Percentiles rank a stretch among this genome's conserved stretches.
These are phyloP conservation scores for Hordeum pubiflorum DNA, from an alignment of 202 grass and related monocot genomes.

Conservation along the genomic window DNA sequence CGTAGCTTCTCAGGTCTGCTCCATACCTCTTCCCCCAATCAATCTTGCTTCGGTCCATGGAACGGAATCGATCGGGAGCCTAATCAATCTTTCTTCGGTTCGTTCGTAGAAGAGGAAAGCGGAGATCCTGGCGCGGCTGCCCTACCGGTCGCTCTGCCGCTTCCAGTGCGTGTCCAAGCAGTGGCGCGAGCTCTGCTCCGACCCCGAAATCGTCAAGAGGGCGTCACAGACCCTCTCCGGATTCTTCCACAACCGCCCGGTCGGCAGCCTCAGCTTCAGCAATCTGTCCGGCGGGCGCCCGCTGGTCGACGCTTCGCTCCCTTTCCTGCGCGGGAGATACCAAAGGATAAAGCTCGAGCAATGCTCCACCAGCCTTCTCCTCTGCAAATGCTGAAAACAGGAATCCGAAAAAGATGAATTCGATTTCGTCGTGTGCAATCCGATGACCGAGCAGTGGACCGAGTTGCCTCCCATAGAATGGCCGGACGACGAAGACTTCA, in stretches of 20 bases:
- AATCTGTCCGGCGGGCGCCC: not conserved
- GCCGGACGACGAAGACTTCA: not conserved
- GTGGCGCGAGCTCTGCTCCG: not conserved
- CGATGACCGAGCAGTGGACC: not conserved
- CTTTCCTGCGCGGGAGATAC: not conserved
- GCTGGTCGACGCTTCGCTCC: not conserved
- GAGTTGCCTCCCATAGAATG: not conserved
- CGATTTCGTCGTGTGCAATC: not conserved
- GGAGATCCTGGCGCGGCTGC: not conserved
- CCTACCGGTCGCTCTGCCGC: not conserved
- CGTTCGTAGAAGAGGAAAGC: not conserved
- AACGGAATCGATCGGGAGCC: not conserved
- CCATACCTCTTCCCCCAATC: no score
- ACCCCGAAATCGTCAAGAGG: not conserved
- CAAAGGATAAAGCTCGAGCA: not conserved
- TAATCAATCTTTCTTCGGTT: not conserved
- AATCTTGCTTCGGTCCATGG: not conserved
- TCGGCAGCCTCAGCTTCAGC: not conserved
- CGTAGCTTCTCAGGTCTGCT: not conserved
- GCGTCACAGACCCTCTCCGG: not conserved
- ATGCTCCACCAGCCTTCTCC: not conserved
- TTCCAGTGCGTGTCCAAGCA: not conserved
- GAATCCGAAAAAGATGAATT: rapidly evolving
- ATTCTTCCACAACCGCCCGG: not conserved
- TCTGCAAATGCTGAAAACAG: not conserved